A percentile compares a stretch with the other conserved stretches of the same genome.
phyloP scores from a whole-genome alignment of 2,329 filamentous ascomycete species.

The Mycogone perniciosa region DNA sequence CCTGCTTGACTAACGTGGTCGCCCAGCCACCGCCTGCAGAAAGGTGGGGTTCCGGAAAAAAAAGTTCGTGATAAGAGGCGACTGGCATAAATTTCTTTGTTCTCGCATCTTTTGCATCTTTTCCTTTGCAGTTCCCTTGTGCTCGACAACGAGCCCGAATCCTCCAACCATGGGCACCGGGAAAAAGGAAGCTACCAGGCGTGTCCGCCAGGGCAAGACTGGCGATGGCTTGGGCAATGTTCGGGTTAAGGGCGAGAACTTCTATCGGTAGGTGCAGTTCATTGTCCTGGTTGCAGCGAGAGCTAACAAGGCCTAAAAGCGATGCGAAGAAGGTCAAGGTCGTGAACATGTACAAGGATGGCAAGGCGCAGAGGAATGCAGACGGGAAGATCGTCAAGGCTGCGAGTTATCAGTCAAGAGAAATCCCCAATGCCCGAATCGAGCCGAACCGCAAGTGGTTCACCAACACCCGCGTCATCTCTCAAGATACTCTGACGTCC shows the following conservation, averaged over 20 bases:
- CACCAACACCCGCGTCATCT: conserved; percentile 83
- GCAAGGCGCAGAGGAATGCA: conserved; percentile 74
- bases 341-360: conserved; percentile 86
- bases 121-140: conserved; percentile 12
- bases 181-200: conserved; percentile 85
- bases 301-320: conserved; percentile 22
- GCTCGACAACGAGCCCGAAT: conserved; percentile 14
- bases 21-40: conserved; percentile 10
- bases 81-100: conserved; percentile 19
- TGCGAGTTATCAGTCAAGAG: conserved; percentile 75
- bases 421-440: conserved; percentile 75
- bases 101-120: conserved; percentile 15
- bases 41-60: conserved; percentile 13
- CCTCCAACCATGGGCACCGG: conserved; percentile 65
- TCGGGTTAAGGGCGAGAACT: conserved; percentile 94
- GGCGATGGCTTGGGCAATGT: conserved; percentile 88
- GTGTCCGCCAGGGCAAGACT: conserved; percentile 76
- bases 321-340: conserved; percentile 81
- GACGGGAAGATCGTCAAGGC: conserved; percentile 78
- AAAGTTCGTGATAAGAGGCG: conserved; percentile 12
- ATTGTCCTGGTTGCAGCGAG: neutral
- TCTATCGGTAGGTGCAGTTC: conserved; percentile 64
- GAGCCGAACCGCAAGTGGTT: conserved; percentile 99
- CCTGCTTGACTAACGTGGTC: neutral
- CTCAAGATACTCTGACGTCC: conserved; percentile 76